Conservation (phyloP, 768 basidiomycete genomes). For the Fomitopsis serialis region DNA sequence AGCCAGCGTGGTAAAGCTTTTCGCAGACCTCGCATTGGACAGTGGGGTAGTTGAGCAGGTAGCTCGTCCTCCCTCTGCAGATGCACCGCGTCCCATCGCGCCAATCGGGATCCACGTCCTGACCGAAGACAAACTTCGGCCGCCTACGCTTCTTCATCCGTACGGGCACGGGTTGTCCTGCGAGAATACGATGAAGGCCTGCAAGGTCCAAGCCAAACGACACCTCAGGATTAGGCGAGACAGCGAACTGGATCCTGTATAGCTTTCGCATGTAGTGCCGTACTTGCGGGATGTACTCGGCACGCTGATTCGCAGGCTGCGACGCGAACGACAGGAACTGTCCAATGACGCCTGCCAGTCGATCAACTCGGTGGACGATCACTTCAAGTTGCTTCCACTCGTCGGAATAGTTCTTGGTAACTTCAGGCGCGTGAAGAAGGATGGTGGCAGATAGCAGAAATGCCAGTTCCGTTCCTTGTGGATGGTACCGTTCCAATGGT, state of each 20-base stretch:
- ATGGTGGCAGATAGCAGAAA: constrained; percentile 76
- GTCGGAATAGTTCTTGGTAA: constrained; percentile 73
- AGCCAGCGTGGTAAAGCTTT: constrained; percentile 65
- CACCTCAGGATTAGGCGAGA: constrained; percentile 74
- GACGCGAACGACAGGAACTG: constrained; percentile 75
- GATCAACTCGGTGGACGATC: constrained; percentile 75
- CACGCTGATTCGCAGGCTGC: constrained; percentile 63
- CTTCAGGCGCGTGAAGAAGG: constrained; percentile 66
- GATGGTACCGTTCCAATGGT: constrained; percentile 86
- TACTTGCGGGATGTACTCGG: constrained; percentile 75
- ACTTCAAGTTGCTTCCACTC: constrained; percentile 78
- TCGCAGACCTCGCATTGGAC: constrained; percentile 65
- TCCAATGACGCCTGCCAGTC: constrained; percentile 68
- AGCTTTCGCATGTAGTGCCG: constrained; percentile 90
- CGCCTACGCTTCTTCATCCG: constrained; percentile 51
- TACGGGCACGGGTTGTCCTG: constrained; percentile 50
- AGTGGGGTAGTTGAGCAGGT: constrained; percentile 53
- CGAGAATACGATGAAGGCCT: constrained; percentile 75
- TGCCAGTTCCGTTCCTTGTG: constrained; percentile 81
- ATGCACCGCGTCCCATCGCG: constrained; percentile 74
- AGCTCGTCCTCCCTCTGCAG: constrained; percentile 63
- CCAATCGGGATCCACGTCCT: constrained; percentile 73
- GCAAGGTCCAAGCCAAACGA: constrained; percentile 82
- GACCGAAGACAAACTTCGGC: constrained; percentile 68
- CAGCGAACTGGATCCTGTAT: constrained; percentile 85